phyloP scores from a whole-genome alignment of 2,329 filamentous ascomycete genomes.

The Cyphellophora europaea region DNA sequence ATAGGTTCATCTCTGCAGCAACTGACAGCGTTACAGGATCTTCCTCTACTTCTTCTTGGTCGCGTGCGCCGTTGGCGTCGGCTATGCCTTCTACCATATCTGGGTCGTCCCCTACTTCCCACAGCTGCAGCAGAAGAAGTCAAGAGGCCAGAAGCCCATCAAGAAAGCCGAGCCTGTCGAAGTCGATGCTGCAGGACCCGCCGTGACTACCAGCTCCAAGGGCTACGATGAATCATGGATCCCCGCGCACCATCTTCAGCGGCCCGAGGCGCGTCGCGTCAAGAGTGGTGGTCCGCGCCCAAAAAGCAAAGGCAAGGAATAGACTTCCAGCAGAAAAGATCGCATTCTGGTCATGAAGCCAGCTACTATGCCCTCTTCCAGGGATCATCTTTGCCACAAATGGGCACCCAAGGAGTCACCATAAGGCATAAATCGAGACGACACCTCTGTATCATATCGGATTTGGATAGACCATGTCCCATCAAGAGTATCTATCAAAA shows the following conservation, averaged over 20 bases:
- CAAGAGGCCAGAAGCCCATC: conserved; percentile 47
- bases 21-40: conserved; percentile 49
- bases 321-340: too few relatives aligned
- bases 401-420: too few relatives aligned
- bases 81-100: conserved; percentile 97
- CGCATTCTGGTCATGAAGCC: too few relatives aligned
- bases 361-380: too few relatives aligned
- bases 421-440: too few relatives aligned
- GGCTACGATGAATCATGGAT: conserved; percentile 92
- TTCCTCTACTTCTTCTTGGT: conserved; percentile 94
- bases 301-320: conserved; percentile 32
- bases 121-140: conserved; percentile 47
- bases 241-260: conserved; percentile 77
- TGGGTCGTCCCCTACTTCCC: conserved; percentile 96
- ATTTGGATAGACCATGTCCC: too few relatives aligned
- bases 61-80: conserved; percentile 64
- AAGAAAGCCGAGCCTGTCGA: conserved; percentile 57
- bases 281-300: conserved; percentile 34
- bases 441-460: too few relatives aligned
- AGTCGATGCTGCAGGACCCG: conserved; percentile 59
- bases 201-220: conserved; percentile 60
- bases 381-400: too few relatives aligned
- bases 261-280: conserved; percentile 60
- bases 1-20: conserved; percentile 3
- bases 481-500: too few relatives aligned